Conservation (phyloP, 306 rosid species). For the Mimosa pudica region DNA sequence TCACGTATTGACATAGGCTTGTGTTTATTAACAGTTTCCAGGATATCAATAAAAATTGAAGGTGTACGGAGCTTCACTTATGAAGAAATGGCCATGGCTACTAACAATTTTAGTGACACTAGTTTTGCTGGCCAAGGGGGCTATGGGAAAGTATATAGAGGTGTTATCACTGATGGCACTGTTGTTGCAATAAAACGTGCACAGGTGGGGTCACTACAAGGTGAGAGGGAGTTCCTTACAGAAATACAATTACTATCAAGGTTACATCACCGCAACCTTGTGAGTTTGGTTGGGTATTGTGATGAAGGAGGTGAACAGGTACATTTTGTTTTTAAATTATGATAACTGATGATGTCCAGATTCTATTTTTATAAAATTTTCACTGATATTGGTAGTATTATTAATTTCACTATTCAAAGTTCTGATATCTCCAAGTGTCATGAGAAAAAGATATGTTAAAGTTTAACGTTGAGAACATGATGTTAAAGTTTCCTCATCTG, state of each 20-base stretch:
- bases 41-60: slow-evolving; percentile 57
- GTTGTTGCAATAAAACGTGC: slow-evolving; percentile 88
- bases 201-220: slow-evolving; percentile 78
- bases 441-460: not conserved
- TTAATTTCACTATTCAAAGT: not conserved
- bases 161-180: slow-evolving; percentile 60
- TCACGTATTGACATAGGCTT: slow-evolving; percentile 27
- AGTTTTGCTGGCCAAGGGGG: slow-evolving; percentile 81
- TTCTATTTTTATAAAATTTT: not conserved
- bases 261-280: slow-evolving; percentile 86
- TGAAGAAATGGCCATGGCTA: slow-evolving; percentile 65
- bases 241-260: slow-evolving; percentile 80
- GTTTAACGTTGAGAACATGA: not conserved
- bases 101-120: slow-evolving; percentile 63
- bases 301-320: slow-evolving; percentile 89
- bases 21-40: slow-evolving; percentile 56
- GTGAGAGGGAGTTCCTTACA: slow-evolving; percentile 85
- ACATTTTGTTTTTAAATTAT: slow-evolving; percentile 17
- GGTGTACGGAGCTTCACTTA: slow-evolving; percentile 67
- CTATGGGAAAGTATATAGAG: slow-evolving; percentile 83
- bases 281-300: slow-evolving; percentile 77
- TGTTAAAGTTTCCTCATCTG: too few relatives aligned
- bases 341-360: slow-evolving; percentile 2
- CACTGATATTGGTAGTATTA: slow-evolving; percentile 16
- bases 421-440: slow-evolving; percentile 10